Conservation (phyloP, 768 basidiomycete species). For the Rhodotorula toruloides region DNA sequence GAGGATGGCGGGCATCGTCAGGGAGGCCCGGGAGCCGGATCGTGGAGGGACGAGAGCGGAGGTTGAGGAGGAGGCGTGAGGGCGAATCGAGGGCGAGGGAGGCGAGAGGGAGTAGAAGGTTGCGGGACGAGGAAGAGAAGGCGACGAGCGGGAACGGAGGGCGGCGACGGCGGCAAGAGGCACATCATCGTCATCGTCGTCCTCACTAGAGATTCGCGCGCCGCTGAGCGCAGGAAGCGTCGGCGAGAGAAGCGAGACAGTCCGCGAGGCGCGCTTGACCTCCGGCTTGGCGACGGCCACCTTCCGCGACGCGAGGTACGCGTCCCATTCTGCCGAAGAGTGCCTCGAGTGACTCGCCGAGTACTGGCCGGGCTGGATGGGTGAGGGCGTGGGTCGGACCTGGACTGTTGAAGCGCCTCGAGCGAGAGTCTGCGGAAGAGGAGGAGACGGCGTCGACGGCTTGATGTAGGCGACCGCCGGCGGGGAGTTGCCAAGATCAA, state of each 20-base stretch:
- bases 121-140: neutral
- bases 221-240: neutral
- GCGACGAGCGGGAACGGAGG: neutral
- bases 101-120: slow-evolving; percentile 6
- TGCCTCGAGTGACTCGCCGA: too few species aligned
- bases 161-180: slow-evolving; percentile 16
- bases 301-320: slow-evolving; percentile 18
- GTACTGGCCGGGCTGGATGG: neutral
- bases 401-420: neutral
- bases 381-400: neutral
- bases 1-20: slow-evolving; percentile 20
- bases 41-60: neutral
- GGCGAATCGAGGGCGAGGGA: neutral
- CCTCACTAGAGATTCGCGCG: neutral
- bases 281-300: slow-evolving; percentile 3
- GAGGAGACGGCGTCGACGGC: neutral
- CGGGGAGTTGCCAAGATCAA: neutral
- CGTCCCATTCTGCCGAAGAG: slow-evolving; percentile 16
- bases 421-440: neutral
- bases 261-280: neutral
- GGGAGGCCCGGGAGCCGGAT: slow-evolving; percentile 20
- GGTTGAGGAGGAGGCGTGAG: neutral
- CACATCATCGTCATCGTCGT: slow-evolving; percentile 17
- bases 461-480: neutral
- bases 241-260: slow-evolving; percentile 12